phyloP scores from a whole-genome alignment of 257 asterid genomes.

The Przewalskia tangutica region DNA sequence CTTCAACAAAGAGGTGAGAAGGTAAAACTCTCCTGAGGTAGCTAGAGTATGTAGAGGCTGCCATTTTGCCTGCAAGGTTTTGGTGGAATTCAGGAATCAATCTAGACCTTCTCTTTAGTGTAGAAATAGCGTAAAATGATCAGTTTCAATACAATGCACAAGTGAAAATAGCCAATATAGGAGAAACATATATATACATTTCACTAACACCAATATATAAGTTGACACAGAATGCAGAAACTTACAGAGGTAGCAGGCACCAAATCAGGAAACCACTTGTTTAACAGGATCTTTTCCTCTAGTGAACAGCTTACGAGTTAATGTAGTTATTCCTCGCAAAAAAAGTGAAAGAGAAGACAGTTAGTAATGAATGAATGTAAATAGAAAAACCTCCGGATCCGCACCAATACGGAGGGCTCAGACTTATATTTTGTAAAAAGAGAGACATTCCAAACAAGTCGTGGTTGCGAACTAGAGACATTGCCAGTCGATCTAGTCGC shows the following conservation, averaged over 20 bases:
- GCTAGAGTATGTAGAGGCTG: constrained; percentile 83
- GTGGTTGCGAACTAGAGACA: too few relatives aligned
- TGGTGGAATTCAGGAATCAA: constrained; percentile 9
- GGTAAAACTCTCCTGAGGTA: constrained; percentile 85
- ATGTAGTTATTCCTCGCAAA: too few relatives aligned
- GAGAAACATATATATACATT: background rate
- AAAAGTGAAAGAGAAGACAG: too few relatives aligned
- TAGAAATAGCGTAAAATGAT: background rate
- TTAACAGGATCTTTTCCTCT: constrained; percentile 60
- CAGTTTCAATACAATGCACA: background rate
- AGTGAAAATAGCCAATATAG: background rate
- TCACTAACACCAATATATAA: background rate
- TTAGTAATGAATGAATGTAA: too few relatives aligned
- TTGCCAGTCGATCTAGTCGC: too few relatives aligned
- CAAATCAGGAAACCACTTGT: constrained; percentile 64
- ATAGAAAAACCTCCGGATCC: too few relatives aligned
- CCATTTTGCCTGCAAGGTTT: constrained; percentile 70
- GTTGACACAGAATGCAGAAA: background rate
- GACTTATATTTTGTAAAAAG: too few relatives aligned
- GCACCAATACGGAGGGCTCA: too few relatives aligned
- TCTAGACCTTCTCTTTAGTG: background rate
- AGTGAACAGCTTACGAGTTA: constrained; percentile 54
- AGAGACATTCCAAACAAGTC: too few relatives aligned
- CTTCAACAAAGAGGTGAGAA: constrained; percentile 55
- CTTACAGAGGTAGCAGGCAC: constrained; percentile 76